Percentiles rank a stretch among this genome's conserved stretches.
phyloP scores from a whole-genome alignment of 345 rosid genomes.

The Barbarea vulgaris region DNA sequence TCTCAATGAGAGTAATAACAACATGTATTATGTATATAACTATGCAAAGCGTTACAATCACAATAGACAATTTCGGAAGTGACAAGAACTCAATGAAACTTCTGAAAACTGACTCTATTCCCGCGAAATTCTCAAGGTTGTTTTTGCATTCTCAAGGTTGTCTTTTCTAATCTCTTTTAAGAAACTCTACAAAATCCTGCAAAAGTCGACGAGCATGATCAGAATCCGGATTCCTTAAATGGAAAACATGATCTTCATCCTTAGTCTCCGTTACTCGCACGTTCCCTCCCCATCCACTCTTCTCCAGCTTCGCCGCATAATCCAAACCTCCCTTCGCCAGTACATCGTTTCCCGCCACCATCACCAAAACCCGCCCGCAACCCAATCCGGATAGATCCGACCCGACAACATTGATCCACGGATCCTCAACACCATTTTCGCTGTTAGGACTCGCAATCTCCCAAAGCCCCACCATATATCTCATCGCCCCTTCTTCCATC shows the following conservation, averaged over 20 bases:
- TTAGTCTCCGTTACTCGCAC: conserved; percentile 38
- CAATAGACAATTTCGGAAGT: no score
- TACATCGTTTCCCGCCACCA: conserved; percentile 45
- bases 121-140: no score
- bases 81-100: no score
- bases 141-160: no score
- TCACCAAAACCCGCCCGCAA: conserved; percentile 43
- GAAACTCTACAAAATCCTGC: conserved; percentile 30
- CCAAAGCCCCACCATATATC: conserved; percentile 38
- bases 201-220: conserved; percentile 32
- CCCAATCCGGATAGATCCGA: conserved; percentile 37
- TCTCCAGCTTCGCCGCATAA: conserved; percentile 41
- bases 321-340: conserved; percentile 41
- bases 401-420: conserved; percentile 46
- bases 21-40: no score
- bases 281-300: conserved; percentile 49
- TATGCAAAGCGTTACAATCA: no score
- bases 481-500: conserved; percentile 38
- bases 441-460: conserved; percentile 35
- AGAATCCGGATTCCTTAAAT: conserved; percentile 32
- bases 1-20: no score
- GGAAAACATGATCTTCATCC: conserved; percentile 50
- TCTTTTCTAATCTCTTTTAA: not conserved
- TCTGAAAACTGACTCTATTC: no score
- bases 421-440: conserved; percentile 48